Evolutionary conservation across 2,329 filamentous ascomycete species (phyloP).

Genomic region (Penicillium hesseltinei): DNA sequence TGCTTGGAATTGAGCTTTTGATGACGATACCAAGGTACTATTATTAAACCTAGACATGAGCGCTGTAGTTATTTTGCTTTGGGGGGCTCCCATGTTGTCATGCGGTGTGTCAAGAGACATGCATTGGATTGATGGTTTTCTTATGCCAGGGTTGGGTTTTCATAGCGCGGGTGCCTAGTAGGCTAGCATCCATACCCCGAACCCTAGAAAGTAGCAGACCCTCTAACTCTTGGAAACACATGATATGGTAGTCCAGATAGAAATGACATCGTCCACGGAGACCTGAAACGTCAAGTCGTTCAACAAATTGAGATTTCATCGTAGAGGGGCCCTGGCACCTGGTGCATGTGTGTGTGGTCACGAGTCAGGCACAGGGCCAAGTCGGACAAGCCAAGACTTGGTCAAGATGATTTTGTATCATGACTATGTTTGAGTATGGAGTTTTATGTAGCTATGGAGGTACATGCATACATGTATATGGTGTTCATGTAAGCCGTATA

Average conservation of each 20-base stretch:
- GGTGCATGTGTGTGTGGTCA: neutral
- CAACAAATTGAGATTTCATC: conserved; percentile 3
- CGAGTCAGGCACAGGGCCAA: neutral
- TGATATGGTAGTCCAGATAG: neutral
- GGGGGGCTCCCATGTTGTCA: neutral
- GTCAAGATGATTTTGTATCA: neutral
- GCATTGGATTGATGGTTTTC: neutral
- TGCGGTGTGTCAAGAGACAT: neutral
- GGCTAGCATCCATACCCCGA: neutral
- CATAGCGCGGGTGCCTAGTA: neutral
- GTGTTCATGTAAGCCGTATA: neutral
- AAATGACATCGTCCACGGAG: neutral
- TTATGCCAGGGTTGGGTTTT: neutral
- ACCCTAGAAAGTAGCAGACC: neutral
- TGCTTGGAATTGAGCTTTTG: conserved; percentile 14
- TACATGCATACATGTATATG: neutral
- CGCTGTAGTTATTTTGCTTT: neutral
- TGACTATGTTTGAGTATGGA: neutral
- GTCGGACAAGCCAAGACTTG: neutral
- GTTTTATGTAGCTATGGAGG: neutral
- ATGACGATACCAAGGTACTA: neutral
- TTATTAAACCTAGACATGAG: neutral
- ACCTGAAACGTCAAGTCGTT: neutral
- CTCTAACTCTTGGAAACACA: neutral
- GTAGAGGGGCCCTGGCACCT: neutral